These are phyloP conservation scores for Pichia ethanolica DNA, from an alignment of 805 yeast genomes.

Conservation along the genomic window DNA sequence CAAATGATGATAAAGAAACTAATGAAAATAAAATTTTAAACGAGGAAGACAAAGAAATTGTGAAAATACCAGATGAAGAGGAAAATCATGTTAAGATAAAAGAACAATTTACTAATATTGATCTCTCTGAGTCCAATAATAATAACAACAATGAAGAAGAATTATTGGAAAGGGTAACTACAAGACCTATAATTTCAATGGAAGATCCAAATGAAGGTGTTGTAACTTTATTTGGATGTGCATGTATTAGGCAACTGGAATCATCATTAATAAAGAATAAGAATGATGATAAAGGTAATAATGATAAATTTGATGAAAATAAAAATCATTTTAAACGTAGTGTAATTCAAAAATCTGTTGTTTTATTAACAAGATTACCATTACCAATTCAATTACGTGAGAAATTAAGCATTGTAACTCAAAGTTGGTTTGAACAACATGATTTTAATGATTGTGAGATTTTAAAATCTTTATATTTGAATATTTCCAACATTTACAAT, in stretches of 20 bases:
- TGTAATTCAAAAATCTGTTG: slow-evolving; percentile 85
- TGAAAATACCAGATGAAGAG: not conserved
- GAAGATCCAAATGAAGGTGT: slow-evolving; percentile 24
- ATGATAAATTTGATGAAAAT: slow-evolving; percentile 21
- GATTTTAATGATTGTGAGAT: slow-evolving; percentile 66
- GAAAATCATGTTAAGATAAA: slow-evolving; percentile 22
- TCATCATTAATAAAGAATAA: slow-evolving; percentile 43
- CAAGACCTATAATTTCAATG: not conserved
- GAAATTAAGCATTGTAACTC: slow-evolving; percentile 82
- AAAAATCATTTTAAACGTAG: slow-evolving; percentile 40
- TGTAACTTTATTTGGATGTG: slow-evolving; percentile 85
- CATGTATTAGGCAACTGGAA: slow-evolving; percentile 81
- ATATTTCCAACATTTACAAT: slow-evolving; percentile 41
- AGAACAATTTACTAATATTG: not conserved
- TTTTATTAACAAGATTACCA: slow-evolving; percentile 74
- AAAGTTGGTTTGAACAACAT: slow-evolving; percentile 75
- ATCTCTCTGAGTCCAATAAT: not conserved
- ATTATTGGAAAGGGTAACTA: not conserved
- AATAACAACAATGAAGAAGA: not conserved
- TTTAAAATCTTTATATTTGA: slow-evolving; percentile 63
- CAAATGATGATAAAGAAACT: too few relatives aligned
- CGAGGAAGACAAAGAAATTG: not conserved
- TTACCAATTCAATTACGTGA: slow-evolving; percentile 84
- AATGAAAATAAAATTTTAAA: not conserved
- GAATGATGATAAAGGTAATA: too few relatives aligned